Percentiles rank a stretch among this genome's conserved stretches.
Evolutionary conservation across 805 yeast species (phyloP).

Genomic region (Saturnispora hagleri): DNA sequence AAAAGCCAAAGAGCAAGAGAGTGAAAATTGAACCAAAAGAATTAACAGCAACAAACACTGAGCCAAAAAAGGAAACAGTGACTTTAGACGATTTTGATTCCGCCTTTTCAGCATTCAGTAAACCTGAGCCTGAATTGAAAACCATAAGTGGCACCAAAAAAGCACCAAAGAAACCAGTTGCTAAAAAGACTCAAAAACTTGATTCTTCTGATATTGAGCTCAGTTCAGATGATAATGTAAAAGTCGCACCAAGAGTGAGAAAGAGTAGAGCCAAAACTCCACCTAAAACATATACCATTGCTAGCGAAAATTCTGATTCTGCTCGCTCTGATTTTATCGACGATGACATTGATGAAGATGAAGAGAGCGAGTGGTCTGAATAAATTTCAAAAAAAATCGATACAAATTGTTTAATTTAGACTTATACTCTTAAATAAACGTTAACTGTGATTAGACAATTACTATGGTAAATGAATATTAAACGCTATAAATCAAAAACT

Average conservation of each 20-base stretch:
- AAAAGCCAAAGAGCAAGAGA: slow-evolving; percentile 9
- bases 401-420: neutral
- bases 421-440: neutral
- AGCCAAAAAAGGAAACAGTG: neutral
- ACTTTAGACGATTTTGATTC: slow-evolving; percentile 11
- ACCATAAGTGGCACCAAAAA: neutral
- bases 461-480: neutral
- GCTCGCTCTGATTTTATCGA: slow-evolving; percentile 6
- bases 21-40: slow-evolving; percentile 5
- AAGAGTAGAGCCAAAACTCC: slow-evolving; percentile 8
- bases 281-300: slow-evolving; percentile 13
- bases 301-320: slow-evolving; percentile 16
- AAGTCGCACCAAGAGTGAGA: slow-evolving; percentile 6
- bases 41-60: slow-evolving; percentile 14
- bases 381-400: neutral
- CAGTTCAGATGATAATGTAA: slow-evolving; percentile 7
- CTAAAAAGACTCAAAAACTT: slow-evolving; percentile 4
- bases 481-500: neutral
- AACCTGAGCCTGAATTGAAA: neutral
- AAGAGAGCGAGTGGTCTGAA: slow-evolving; percentile 5
- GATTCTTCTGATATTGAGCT: slow-evolving; percentile 9
- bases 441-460: neutral
- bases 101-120: slow-evolving; percentile 6
- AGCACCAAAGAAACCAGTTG: neutral
- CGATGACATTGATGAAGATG: slow-evolving; percentile 15